Evolutionary conservation across 305 asterid species (phyloP), one percentile per base, ranked within the genome.

Genomic region (Euphrasia arctica): DNA sequence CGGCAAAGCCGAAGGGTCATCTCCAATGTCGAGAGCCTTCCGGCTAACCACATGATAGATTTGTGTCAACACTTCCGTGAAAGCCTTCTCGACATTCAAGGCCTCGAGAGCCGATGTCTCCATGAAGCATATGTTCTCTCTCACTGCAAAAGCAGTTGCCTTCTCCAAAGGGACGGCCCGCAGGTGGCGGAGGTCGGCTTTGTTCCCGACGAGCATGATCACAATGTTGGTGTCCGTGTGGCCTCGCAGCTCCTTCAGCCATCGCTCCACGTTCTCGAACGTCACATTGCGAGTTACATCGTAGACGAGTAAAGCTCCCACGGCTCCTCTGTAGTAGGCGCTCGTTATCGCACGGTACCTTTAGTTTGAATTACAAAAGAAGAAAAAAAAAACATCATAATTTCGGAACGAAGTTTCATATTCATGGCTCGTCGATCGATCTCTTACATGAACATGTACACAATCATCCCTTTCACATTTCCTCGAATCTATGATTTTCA

Each of bases 291-390:
- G 90, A 0, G 96, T 86, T 15, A 88, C 90, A 29, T 88, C 95
- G 27, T 86, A 88, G 25, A 88, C 96, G 1, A 88, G 81, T 13
- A 88, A 60, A 2, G 96, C 95, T 0, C 96, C 96, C 0, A 88
- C 91, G 0, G 91, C 96, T 52, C 96, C 95, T 79, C 96, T 70
- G 72, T 88, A 88, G 68, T 85, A 88, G 3, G 96, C 96, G 31
- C 95, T 86, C 9, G 96, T 88, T 71, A 88, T 88, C 4, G 96
- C 96, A 0, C 96, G 91, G 78, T 88, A 88, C 96, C 96, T 88
- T 39, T 0, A 1, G 43, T 7, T 39, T 39, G 11, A 39, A 8
- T 39, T 1, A 8, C 41, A 34, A 34, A 31, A 31, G 4, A 4
- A 3, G 54, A 48, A 48, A 10, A 13, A 10, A 13, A 5, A 5